Evolutionary conservation across 2,329 filamentous ascomycete species (phyloP).

Genomic region (Fusarium guadeloupense): DNA sequence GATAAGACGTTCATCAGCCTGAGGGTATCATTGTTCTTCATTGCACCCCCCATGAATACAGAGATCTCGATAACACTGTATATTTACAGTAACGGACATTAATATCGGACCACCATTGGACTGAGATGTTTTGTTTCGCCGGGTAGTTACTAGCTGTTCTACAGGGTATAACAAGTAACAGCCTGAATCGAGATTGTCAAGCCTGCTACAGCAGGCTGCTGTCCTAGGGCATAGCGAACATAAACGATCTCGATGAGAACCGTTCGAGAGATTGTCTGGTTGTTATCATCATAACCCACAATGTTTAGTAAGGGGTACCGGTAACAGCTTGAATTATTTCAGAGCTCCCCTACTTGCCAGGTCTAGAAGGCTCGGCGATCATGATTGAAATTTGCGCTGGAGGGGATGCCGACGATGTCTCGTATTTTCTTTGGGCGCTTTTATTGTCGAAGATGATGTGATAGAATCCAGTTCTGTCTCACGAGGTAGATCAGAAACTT

Average conservation of each 20-base stretch:
- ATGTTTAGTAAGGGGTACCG: not conserved
- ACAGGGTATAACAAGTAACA: not conserved
- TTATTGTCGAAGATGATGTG: not conserved
- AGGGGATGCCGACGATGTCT: not conserved
- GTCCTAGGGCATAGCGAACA: not conserved
- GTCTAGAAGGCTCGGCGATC: not conserved
- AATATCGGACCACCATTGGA: not conserved
- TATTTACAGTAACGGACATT: not conserved
- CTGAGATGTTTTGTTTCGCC: not conserved
- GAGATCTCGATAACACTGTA: slow-evolving; percentile 10
- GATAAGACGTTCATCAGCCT: not conserved
- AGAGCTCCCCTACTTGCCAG: not conserved
- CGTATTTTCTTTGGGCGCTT: not conserved
- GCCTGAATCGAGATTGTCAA: slow-evolving; percentile 8
- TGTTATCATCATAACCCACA: not conserved
- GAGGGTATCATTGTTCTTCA: not conserved
- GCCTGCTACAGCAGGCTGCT: not conserved
- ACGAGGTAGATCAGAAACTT: accelerated
- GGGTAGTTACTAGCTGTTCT: not conserved
- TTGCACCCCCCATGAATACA: not conserved
- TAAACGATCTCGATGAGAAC: not conserved
- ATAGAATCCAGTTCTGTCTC: not conserved
- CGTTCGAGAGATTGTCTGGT: not conserved
- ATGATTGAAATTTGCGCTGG: not conserved
- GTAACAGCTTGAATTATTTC: not conserved